These are phyloP conservation scores for Teratosphaeria pseudoeucalypti DNA, from an alignment of 2,329 filamentous ascomycete species.

Conservation along the genomic window DNA sequence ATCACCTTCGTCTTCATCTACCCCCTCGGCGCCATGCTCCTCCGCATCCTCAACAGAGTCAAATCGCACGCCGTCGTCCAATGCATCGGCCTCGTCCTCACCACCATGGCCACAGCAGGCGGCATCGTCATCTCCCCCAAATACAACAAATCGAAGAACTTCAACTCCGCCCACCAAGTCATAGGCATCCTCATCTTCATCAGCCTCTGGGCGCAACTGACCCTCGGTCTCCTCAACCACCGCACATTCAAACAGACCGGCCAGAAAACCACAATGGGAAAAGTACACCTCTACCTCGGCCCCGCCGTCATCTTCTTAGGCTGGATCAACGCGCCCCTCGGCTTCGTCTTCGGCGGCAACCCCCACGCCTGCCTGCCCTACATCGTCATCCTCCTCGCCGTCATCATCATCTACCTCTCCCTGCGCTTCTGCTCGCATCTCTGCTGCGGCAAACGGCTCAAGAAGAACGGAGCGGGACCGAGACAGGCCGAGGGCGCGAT, in stretches of 20 bases:
- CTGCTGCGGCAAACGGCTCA: constrained; percentile 2
- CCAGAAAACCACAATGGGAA: constrained; percentile 40
- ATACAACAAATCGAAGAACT: constrained; percentile 16
- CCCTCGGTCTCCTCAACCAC: constrained; percentile 48
- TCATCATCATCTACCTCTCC: constrained; percentile 29
- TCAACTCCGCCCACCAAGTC: constrained; percentile 41
- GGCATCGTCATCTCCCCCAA: constrained; percentile 31
- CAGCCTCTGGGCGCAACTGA: constrained; percentile 44
- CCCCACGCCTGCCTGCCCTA: constrained; percentile 38
- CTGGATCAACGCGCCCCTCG: constrained; percentile 46
- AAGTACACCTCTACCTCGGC: constrained; percentile 49
- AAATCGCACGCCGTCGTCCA: constrained; percentile 33
- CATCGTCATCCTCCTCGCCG: constrained; percentile 36
- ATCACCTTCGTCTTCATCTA: constrained; percentile 25
- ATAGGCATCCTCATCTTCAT: constrained; percentile 47
- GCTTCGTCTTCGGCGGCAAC: constrained; percentile 47
- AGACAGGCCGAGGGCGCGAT: neutral
- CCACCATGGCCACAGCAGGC: constrained; percentile 28
- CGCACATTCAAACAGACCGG: constrained; percentile 34
- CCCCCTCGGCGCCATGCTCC: constrained; percentile 25
- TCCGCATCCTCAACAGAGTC: constrained; percentile 29
- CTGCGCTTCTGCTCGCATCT: constrained; percentile 21
- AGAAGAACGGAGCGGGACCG: neutral
- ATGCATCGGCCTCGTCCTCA: constrained; percentile 25
- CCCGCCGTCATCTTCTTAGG: constrained; percentile 44